These are phyloP conservation scores for Pelagophyceae sp. DNA, from an alignment of 352 stramenopile species.

Conservation along the genomic window DNA sequence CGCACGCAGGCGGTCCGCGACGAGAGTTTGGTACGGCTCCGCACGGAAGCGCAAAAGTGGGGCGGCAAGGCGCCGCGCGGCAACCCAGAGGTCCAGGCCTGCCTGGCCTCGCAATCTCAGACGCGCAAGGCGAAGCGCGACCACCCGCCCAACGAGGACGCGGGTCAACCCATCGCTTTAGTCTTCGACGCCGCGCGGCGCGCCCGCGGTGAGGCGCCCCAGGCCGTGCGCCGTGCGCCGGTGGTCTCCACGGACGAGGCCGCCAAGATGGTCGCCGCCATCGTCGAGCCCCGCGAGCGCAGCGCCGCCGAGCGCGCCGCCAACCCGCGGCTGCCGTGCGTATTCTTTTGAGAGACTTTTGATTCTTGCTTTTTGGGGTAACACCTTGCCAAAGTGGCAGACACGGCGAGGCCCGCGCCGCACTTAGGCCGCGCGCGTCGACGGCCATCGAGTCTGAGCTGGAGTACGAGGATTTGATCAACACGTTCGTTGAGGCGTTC, in stretches of 20 bases:
- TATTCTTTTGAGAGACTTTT: too few species aligned
- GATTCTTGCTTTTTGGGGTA: too few species aligned
- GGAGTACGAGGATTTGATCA: neutral
- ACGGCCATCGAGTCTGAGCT: constrained; percentile 6
- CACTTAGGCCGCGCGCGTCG: neutral
- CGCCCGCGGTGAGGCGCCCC: neutral
- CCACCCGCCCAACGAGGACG: neutral
- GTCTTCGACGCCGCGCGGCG: constrained; percentile 3
- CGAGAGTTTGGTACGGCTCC: neutral
- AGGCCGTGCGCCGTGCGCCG: neutral
- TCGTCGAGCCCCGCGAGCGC: neutral
- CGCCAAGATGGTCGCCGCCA: neutral
- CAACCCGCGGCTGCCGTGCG: neutral
- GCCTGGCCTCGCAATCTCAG: too few species aligned
- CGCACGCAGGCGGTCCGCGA: neutral
- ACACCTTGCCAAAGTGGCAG: too few species aligned
- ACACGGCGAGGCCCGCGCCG: neutral
- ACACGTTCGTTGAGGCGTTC: neutral
- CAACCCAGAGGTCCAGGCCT: too few species aligned
- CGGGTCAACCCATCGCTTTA: neutral
- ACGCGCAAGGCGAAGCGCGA: neutral
- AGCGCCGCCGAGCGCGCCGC: neutral
- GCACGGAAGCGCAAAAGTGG: neutral
- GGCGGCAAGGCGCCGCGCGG: constrained; percentile 5
- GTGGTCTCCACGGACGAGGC: neutral